Evolutionary conservation across 371 early-diverging fungal genomes (phyloP).

Genomic region (Syncephalastrum contaminatum): DNA sequence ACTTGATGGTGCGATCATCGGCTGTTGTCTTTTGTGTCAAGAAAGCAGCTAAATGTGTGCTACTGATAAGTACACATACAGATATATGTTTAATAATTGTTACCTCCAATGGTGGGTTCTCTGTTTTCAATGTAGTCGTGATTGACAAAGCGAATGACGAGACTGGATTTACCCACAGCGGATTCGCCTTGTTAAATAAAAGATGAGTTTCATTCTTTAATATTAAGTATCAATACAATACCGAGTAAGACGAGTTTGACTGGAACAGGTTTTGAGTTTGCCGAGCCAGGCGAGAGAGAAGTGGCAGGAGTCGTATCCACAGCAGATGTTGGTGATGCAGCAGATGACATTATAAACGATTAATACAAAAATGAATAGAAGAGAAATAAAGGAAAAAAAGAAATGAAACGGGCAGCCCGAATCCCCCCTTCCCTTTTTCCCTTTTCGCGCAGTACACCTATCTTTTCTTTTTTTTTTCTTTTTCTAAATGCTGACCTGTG

Average conservation of each 20-base stretch:
- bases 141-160: slow-evolving; percentile 87
- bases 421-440: background rate
- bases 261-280: too few species aligned
- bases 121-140: slow-evolving; percentile 94
- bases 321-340: slow-evolving; percentile 4
- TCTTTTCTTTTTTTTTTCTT: slow-evolving; percentile 7
- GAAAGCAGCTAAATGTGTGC: slow-evolving; percentile 65
- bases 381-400: slow-evolving; percentile 7
- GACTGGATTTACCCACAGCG: slow-evolving; percentile 85
- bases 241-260: too few species aligned
- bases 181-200: slow-evolving; percentile 64
- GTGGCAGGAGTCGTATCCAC: too few species aligned
- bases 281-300: too few species aligned
- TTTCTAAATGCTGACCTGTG: slow-evolving; percentile 1
- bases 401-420: slow-evolving; percentile 4
- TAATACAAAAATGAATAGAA: slow-evolving; percentile 11
- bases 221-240: too few species aligned
- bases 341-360: slow-evolving; percentile 2
- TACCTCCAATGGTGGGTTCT: slow-evolving; percentile 97
- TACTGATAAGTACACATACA: too few species aligned
- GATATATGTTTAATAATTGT: background rate
- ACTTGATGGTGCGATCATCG: slow-evolving; percentile 72
- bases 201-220: too few species aligned
- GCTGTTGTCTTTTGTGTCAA: slow-evolving; percentile 70
- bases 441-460: too few species aligned